Conservation (phyloP, 2,329 filamentous ascomycete genomes). For the Epichloe festucae region DNA sequence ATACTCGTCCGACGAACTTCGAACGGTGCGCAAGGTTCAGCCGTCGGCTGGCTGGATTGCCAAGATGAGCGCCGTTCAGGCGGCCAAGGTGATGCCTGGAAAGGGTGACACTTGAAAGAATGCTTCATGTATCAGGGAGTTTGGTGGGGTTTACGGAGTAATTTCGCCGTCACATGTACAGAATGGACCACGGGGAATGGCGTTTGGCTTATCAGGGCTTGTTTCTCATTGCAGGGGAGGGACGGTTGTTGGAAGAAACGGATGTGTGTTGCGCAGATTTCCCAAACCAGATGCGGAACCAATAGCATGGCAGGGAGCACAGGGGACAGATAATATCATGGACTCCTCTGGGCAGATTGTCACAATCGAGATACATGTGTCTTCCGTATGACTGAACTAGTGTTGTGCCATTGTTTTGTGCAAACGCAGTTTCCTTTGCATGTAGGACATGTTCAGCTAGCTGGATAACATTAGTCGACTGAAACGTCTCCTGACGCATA, state of each 20-base stretch:
- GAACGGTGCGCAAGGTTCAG: conserved; percentile 86
- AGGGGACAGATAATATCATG: background rate
- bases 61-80: conserved; percentile 95
- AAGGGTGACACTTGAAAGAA: conserved; percentile 32
- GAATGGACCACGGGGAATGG: background rate
- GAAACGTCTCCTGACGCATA: too few relatives aligned
- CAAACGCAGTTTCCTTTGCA: too few relatives aligned
- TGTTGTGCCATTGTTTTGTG: too few relatives aligned
- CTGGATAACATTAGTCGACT: too few relatives aligned
- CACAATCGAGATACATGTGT: conserved; percentile 5
- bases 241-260: too few relatives aligned
- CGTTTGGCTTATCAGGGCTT: background rate
- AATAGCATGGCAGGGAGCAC: background rate
- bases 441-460: too few relatives aligned
- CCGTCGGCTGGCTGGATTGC: conserved; percentile 81
- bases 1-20: conserved; percentile 85
- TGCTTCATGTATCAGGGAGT: background rate
- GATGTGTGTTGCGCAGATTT: background rate
- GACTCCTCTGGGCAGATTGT: background rate
- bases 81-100: conserved; percentile 67
- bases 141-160: background rate
- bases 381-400: too few relatives aligned
- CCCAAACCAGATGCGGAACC: background rate
- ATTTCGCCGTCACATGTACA: background rate
- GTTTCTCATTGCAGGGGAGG: background rate